Evolutionary conservation across 2,329 filamentous ascomycete species (phyloP).

Genomic region (Phyllosticta citribraziliensis): DNA sequence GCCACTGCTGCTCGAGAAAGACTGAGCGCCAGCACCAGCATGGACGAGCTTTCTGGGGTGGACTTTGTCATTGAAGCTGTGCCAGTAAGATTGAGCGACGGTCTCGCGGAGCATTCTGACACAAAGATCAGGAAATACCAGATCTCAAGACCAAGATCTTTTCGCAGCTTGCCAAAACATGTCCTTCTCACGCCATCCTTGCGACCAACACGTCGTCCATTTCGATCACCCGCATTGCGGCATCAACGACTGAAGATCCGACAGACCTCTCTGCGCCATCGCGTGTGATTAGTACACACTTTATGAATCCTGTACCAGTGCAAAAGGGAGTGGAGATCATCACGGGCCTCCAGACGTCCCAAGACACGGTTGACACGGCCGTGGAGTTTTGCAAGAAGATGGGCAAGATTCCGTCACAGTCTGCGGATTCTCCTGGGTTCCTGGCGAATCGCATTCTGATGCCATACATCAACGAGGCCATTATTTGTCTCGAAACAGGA

Average conservation of each 20-base stretch:
- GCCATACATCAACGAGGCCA: slow-evolving; percentile 98
- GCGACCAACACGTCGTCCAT: slow-evolving; percentile 99
- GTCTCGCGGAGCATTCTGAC: background rate
- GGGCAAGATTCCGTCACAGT: slow-evolving; percentile 84
- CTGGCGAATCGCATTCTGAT: slow-evolving; percentile 94
- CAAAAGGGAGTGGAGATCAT: slow-evolving; percentile 99
- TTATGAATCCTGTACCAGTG: slow-evolving; percentile 97
- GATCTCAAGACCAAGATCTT: slow-evolving; percentile 85
- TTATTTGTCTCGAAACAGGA: slow-evolving; percentile 91
- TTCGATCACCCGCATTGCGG: slow-evolving; percentile 91
- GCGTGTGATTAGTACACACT: slow-evolving; percentile 89
- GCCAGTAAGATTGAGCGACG: slow-evolving; percentile 37
- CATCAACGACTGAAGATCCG: slow-evolving; percentile 68
- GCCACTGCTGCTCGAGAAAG: slow-evolving; percentile 63
- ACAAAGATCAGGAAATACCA: slow-evolving; percentile 55
- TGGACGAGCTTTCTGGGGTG: slow-evolving; percentile 69
- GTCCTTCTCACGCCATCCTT: slow-evolving; percentile 75
- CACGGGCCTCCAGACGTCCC: slow-evolving; percentile 80
- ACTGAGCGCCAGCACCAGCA: slow-evolving; percentile 58
- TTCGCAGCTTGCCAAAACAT: slow-evolving; percentile 67
- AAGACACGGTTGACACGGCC: slow-evolving; percentile 70
- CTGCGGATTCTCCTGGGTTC: slow-evolving; percentile 86
- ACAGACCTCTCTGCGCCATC: slow-evolving; percentile 73
- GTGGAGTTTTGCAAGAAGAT: slow-evolving; percentile 80
- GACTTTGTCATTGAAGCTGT: slow-evolving; percentile 98